Evolutionary conservation across 306 rosid genomes (phyloP).

Genomic region (Acacia confusa): DNA sequence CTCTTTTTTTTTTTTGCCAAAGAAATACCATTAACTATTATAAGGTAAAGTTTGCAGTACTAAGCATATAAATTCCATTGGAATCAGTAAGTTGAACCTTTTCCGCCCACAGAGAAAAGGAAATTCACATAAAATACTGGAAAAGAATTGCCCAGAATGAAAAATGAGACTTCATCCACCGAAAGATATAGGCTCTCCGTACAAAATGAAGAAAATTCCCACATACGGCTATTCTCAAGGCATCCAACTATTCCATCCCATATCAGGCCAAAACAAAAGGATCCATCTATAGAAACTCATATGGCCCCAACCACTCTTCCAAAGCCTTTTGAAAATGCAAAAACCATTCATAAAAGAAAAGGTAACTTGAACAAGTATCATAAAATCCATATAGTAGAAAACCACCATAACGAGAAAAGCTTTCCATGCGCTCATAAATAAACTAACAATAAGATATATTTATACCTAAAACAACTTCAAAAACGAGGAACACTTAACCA

Average conservation of each 20-base stretch:
- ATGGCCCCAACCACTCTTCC: neutral
- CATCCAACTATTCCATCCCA: neutral
- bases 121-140: neutral
- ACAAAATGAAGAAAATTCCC: neutral
- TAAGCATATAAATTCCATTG: neutral
- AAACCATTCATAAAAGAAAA: neutral
- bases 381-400: neutral
- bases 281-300: neutral
- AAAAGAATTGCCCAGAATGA: neutral
- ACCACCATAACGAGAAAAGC: neutral
- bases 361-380: too few species aligned
- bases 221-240: neutral
- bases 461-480: neutral
- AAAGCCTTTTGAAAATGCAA: neutral
- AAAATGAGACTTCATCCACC: neutral
- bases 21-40: neutral
- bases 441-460: neutral
- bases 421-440: neutral
- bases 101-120: neutral
- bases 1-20: neutral
- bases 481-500: conserved; percentile 17
- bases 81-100: neutral
- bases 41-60: neutral
- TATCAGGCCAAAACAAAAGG: neutral
- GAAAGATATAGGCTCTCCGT: neutral